Base-by-base conservation (phyloP, 2,329 filamentous ascomycete genomes). In the Cladosporium sp. region DNA sequence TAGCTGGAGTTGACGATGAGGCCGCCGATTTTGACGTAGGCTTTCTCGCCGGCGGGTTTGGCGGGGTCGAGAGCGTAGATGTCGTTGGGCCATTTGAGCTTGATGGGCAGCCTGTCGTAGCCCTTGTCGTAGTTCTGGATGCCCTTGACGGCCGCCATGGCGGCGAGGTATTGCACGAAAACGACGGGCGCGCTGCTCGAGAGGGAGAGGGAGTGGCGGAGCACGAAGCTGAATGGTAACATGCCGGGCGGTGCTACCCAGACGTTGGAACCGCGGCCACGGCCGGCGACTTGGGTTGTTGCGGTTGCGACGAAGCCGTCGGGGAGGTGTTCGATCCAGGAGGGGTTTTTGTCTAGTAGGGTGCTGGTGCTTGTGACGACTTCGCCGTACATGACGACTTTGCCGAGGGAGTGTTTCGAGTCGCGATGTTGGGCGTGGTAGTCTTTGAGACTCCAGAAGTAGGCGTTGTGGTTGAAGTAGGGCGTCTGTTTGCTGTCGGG, bases 41-140 rank as follows among this genome's bases (percentile, higher is more conserved):
- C 85, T 18, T 81, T 74, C 1, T 85, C 85, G 51, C 43, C 29
- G 4, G 44, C 17, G 32, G 41, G 17, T 11, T 56, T 52, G 3
- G 49, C 41, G 0, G 68, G 68, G 42, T 67, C 64, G 11, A 68
- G 60, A 2, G 69, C 70, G 60, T 74, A 73, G 49, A 99, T 88
- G 64, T 99, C 93, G 62, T 99, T 99, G 9, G 93, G 93, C 93
- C 93, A 99, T 69, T 99, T 99, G 27, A 99, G 72, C 65, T 88
- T 90, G 36, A 99, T 78, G 1, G 88, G 88, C 4, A 97, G 68
- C 0, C 82, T 75, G 5, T 81, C 76, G 68, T 95, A 97, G 7
- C 85, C 88, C 15, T 52, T 51, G 43, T 85, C 89, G 64, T 97
- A 97, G 20, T 77, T 79, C 56, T 88, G 85, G 55, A 97, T 84